phyloP scores from a whole-genome alignment of 2,329 filamentous ascomycete species.

The Colletotrichum karsti region DNA sequence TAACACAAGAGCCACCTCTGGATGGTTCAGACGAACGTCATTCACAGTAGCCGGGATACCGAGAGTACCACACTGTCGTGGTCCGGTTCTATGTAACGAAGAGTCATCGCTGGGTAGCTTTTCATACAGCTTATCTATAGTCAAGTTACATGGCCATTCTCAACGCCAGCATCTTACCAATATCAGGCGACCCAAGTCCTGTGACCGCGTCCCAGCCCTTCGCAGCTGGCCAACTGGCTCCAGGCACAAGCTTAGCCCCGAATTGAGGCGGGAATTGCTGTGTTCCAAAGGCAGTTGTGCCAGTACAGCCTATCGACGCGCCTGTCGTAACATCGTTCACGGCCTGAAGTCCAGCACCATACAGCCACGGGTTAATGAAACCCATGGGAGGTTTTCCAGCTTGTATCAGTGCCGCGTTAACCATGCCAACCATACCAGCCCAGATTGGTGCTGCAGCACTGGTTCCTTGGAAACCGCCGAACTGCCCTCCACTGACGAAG shows the following conservation, averaged over 20 bases:
- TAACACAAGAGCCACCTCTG: not conserved
- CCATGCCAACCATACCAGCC: constrained; percentile 67
- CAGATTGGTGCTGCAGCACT: constrained; percentile 69
- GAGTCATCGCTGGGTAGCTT: too few relatives aligned
- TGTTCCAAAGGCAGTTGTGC: constrained; percentile 31
- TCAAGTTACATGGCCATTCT: constrained; percentile 1
- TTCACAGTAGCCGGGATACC: too few relatives aligned
- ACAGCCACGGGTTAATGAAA: constrained; percentile 72
- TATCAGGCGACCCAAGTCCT: constrained; percentile 56
- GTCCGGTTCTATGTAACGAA: too few relatives aligned
- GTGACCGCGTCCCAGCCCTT: constrained; percentile 46
- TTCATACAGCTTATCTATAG: too few relatives aligned
- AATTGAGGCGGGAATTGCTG: constrained; percentile 27
- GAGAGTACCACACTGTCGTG: too few relatives aligned
- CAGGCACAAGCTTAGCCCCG: constrained; percentile 35
- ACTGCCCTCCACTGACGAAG: constrained; percentile 37
- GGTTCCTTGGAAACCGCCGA: constrained; percentile 13
- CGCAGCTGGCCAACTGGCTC: constrained; percentile 38
- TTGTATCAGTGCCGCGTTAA: constrained; percentile 69
- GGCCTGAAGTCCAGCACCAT: constrained; percentile 41
- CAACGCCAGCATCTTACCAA: constrained; percentile 39
- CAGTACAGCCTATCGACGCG: constrained; percentile 40
- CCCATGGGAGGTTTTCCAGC: constrained; percentile 61
- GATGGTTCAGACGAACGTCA: not conserved
- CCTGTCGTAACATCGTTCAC: constrained; percentile 48